A percentile compares a stretch with the other conserved stretches of the same genome.
phyloP scores from a whole-genome alignment of 169 alveolate genomes.

The Cryptosporidium meleagridis region DNA sequence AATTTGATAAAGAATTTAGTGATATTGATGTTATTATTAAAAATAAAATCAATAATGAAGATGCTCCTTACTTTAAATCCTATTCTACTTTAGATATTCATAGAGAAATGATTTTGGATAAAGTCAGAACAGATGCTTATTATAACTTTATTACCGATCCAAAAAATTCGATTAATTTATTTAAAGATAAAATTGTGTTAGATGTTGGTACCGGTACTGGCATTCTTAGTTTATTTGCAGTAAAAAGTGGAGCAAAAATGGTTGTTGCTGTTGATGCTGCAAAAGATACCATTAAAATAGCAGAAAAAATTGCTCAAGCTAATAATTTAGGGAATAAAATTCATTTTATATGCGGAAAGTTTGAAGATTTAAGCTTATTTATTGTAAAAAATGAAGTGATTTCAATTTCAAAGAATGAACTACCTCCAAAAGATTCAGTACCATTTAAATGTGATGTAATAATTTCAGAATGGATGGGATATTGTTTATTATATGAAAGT shows the following conservation, averaged over 20 bases:
- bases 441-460: slow-evolving; percentile 83
- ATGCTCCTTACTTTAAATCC: slow-evolving; percentile 87
- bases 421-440: slow-evolving; percentile 19
- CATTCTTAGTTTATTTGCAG: slow-evolving; percentile 86
- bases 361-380: slow-evolving; percentile 56
- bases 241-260: slow-evolving; percentile 89
- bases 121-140: slow-evolving; percentile 90
- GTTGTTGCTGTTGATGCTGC: slow-evolving; percentile 95
- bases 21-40: neutral
- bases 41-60: slow-evolving; percentile 47
- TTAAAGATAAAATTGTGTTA: slow-evolving; percentile 87
- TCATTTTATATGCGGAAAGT: slow-evolving; percentile 87
- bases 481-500: slow-evolving; percentile 86
- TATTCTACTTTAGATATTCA: slow-evolving; percentile 90
- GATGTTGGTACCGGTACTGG: slow-evolving; percentile 91
- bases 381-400: slow-evolving; percentile 73
- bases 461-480: slow-evolving; percentile 92
- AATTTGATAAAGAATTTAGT: neutral
- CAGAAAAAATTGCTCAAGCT: slow-evolving; percentile 84
- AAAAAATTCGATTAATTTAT: slow-evolving; percentile 77
- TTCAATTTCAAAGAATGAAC: slow-evolving; percentile 40
- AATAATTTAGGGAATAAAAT: slow-evolving; percentile 84
- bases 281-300: slow-evolving; percentile 88
- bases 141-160: slow-evolving; percentile 86
- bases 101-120: slow-evolving; percentile 94